These are phyloP conservation scores for Backusella sp. DNA, from an alignment of 192 early-diverging fungal genomes.

Conservation along the genomic window DNA sequence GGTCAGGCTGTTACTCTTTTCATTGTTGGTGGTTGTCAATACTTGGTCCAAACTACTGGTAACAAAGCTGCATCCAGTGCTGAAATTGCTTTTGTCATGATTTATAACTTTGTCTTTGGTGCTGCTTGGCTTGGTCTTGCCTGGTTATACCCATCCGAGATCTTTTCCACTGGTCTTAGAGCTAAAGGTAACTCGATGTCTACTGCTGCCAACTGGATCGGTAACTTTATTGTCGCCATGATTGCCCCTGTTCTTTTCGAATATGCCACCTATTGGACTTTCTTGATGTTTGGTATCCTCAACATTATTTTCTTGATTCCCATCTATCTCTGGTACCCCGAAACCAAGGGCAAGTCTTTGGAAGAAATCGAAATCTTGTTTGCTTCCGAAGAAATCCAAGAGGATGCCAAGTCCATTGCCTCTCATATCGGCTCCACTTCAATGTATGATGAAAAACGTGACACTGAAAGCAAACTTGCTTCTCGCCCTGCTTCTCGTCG, in stretches of 20 bases:
- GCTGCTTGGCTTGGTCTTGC: conserved; percentile 84
- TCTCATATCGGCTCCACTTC: conserved; percentile 30
- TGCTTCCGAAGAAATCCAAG: conserved; percentile 25
- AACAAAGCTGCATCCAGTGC: conserved; percentile 15
- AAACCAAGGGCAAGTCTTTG: conserved; percentile 76
- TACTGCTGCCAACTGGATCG: conserved; percentile 81
- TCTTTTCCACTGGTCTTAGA: conserved; percentile 74
- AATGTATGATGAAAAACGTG: conserved; percentile 27
- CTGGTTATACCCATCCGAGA: conserved; percentile 85
- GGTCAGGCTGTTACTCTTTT: conserved; percentile 28
- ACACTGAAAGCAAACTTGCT: conserved; percentile 18
- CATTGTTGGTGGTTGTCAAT: conserved; percentile 30
- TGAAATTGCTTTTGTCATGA: conserved; percentile 51
- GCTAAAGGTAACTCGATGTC: conserved; percentile 74
- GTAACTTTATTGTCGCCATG: conserved; percentile 69
- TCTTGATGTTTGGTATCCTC: conserved; percentile 59
- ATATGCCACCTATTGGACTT: conserved; percentile 52
- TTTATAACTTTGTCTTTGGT: conserved; percentile 67
- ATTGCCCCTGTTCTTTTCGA: conserved; percentile 66
- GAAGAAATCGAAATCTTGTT: conserved; percentile 57
- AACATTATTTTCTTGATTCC: conserved; percentile 50
- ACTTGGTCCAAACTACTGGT: conserved; percentile 14
- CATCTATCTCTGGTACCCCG: conserved; percentile 71
- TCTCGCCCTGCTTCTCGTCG: conserved; percentile 23
- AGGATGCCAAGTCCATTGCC: conserved; percentile 23